These are phyloP conservation scores for Lentinula detonsa DNA, from an alignment of 768 basidiomycete genomes.

Conservation along the genomic window DNA sequence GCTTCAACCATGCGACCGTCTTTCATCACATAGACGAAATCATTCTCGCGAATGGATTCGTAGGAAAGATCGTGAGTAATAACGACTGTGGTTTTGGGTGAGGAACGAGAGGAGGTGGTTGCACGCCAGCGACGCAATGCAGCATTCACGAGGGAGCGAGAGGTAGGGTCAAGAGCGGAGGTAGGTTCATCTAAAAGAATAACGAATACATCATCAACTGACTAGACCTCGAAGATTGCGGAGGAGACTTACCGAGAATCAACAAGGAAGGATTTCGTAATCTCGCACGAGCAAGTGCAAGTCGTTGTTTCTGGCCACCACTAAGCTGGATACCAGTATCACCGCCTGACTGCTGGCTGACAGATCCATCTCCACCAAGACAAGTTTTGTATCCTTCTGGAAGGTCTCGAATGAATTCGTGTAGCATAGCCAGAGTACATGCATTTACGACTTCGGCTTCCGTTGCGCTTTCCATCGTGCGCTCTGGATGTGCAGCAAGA, in stretches of 20 bases:
- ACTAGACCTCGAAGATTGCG: background rate
- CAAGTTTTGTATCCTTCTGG: slow-evolving; percentile 84
- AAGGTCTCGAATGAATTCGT: slow-evolving; percentile 81
- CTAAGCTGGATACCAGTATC: slow-evolving; percentile 72
- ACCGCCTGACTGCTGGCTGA: slow-evolving; percentile 31
- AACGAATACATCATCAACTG: background rate
- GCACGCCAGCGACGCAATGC: slow-evolving; percentile 61
- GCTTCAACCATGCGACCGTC: slow-evolving; percentile 78
- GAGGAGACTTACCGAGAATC: slow-evolving; percentile 69
- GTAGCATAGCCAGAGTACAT: slow-evolving; percentile 78
- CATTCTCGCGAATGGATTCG: slow-evolving; percentile 43
- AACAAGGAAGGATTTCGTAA: slow-evolving; percentile 83
- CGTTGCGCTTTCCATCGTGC: slow-evolving; percentile 44
- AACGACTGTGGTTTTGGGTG: slow-evolving; percentile 81
- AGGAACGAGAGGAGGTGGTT: background rate
- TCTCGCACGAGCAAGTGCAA: slow-evolving; percentile 84
- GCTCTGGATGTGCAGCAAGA: slow-evolving; percentile 27
- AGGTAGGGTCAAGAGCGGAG: slow-evolving; percentile 80
- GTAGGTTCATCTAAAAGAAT: slow-evolving; percentile 63
- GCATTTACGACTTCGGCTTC: slow-evolving; percentile 73
- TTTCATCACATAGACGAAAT: slow-evolving; percentile 92
- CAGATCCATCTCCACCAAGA: background rate
- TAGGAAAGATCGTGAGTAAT: slow-evolving; percentile 95
- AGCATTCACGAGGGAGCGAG: slow-evolving; percentile 79
- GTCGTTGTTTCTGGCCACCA: slow-evolving; percentile 88